These are phyloP conservation scores for Sordariomycetes sp. DNA, from an alignment of 2,329 filamentous ascomycete genomes.

Conservation along the genomic window DNA sequence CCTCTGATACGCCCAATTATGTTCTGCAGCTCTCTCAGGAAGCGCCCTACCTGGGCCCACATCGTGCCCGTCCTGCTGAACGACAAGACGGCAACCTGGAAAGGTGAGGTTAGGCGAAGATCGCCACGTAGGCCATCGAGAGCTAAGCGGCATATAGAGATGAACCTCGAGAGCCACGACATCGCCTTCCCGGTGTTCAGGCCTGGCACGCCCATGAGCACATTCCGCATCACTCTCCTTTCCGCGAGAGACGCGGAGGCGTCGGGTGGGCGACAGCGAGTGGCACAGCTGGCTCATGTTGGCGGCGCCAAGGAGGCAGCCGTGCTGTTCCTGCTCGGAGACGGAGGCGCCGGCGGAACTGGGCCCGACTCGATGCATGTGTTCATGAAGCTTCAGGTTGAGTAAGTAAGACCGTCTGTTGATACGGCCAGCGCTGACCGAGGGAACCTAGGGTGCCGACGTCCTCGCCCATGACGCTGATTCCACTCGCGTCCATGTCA, in stretches of 20 bases:
- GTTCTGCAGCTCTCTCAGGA: conserved; percentile 28
- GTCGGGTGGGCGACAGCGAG: conserved; percentile 16
- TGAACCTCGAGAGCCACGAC: conserved; percentile 30
- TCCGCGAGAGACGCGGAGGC: not conserved
- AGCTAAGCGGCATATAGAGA: conserved; percentile 20
- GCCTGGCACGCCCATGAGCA: not conserved
- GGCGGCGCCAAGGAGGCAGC: conserved; percentile 27
- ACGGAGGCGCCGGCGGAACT: conserved; percentile 5
- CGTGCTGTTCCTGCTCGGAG: conserved; percentile 32
- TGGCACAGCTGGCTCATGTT: conserved; percentile 28
- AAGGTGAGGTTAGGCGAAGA: conserved; percentile 10
- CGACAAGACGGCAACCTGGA: conserved; percentile 10
- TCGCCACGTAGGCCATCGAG: conserved; percentile 6
- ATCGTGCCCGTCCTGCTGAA: conserved; percentile 15
- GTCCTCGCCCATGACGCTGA: conserved; percentile 27
- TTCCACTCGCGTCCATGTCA: conserved; percentile 26
- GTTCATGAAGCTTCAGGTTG: conserved; percentile 31
- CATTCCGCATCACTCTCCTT: conserved; percentile 1
- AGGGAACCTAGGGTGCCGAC: conserved; percentile 12
- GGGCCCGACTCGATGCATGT: conserved; percentile 15
- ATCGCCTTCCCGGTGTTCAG: conserved; percentile 26
- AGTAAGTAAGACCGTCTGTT: conserved; percentile 18
- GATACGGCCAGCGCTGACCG: not conserved
- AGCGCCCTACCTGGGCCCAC: conserved; percentile 22
- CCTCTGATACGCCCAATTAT: conserved; percentile 11